Evolutionary conservation across 805 yeast species (phyloP), one percentile per base, ranked within the genome.

Genomic region (Clavispora vitiphila): DNA sequence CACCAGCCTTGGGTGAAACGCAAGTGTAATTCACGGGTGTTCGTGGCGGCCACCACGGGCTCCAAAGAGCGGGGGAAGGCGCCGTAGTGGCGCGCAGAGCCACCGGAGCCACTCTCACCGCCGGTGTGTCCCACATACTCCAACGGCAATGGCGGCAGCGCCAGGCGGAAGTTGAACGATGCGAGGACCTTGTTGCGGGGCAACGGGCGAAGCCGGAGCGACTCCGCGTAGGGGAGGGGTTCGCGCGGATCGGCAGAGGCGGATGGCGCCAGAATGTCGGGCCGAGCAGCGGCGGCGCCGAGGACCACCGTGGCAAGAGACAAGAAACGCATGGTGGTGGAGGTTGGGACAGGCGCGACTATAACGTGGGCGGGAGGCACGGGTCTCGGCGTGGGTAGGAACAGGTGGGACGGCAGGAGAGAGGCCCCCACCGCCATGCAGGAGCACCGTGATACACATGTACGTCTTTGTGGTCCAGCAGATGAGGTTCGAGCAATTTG

Each of bases 1-100:
- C 96, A 93, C 81, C 89, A 85, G 0, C 99, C 99, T 61, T 87
- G 95, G 2, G 95, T 77, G 57, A 93, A 93, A 41, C 97, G 67
- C 45, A 93, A 65, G 59, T 87, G 96, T 35, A 93, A 67, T 54
- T 86, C 90, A 41, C 85, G 71, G 0, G 95, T 76, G 44, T 75
- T 71, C 2, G 95, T 76, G 10, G 73, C 62, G 32, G 76, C 78
- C 11, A 93, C 57, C 2, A 91, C 72, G 22, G 95, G 93, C 3
- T 88, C 91, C 8, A 93, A 65, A 1, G 88, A 70, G 45, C 85
- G 77, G 0, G 99, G 97, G 53, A 93, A 90, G 14, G 77, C 74
- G 4, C 77, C 76, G 56, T 80, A 83, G 54, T 83, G 86, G 7
- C 62, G 58, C n/a, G n/a, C n/a, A n/a, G n/a, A n/a, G n/a, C n/a